These are phyloP conservation scores for Thraustotheca clavata DNA, from an alignment of 352 stramenopile species.

Conservation along the genomic window DNA sequence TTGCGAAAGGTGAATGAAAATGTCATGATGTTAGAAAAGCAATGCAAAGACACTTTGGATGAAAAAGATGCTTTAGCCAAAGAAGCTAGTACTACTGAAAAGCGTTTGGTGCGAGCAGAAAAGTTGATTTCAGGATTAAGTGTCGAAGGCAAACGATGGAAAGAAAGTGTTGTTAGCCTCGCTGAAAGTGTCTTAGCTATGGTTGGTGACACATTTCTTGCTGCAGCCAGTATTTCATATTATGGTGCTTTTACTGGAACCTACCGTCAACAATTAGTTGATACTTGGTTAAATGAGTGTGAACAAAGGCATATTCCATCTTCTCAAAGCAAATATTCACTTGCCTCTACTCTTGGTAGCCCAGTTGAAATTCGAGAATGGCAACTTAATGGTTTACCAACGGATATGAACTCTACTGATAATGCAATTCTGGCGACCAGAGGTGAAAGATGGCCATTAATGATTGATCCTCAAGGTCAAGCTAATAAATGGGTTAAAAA, in stretches of 20 bases:
- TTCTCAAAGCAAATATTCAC: constrained; percentile 46
- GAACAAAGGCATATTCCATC: constrained; percentile 65
- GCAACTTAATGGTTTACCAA: constrained; percentile 88
- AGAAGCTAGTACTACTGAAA: constrained; percentile 82
- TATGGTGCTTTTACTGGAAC: constrained; percentile 90
- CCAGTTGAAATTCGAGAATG: constrained; percentile 89
- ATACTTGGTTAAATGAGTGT: constrained; percentile 56
- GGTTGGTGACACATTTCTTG: constrained; percentile 88
- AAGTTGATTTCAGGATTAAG: constrained; percentile 88
- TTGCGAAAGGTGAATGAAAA: constrained; percentile 86
- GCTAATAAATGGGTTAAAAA: constrained; percentile 95
- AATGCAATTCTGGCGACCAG: constrained; percentile 89
- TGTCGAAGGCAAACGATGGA: constrained; percentile 89
- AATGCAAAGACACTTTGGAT: constrained; percentile 85
- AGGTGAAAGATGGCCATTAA: constrained; percentile 88
- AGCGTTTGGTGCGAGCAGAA: constrained; percentile 82
- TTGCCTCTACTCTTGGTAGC: constrained; percentile 75
- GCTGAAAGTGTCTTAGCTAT: constrained; percentile 47
- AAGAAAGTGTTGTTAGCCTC: constrained; percentile 78
- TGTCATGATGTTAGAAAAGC: constrained; percentile 78
- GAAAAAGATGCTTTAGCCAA: constrained; percentile 88
- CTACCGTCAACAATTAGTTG: constrained; percentile 73
- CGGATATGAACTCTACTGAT: constrained; percentile 88
- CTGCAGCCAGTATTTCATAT: constrained; percentile 89
- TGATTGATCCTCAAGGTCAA: constrained; percentile 92